A percentile compares a stretch with the other conserved stretches of the same genome.
Evolutionary conservation across 106 monocot species (phyloP).

Genomic region (Amphibolis antarctica): DNA sequence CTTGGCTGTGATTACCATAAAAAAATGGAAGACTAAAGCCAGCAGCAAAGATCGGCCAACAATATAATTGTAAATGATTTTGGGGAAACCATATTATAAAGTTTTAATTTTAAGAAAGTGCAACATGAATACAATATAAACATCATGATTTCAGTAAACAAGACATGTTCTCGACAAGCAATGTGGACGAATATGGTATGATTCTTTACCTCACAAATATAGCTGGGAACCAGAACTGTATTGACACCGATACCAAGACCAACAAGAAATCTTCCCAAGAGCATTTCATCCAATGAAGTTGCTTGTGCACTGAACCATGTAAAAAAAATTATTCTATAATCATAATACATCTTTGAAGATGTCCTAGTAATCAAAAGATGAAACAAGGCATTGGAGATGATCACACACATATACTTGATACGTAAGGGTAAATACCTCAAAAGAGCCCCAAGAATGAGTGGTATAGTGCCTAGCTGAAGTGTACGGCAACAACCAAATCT

Average conservation of each 20-base stretch:
- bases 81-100: too few species aligned
- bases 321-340: neutral
- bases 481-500: constrained; percentile 65
- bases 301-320: constrained; percentile 61
- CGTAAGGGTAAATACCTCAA: constrained; percentile 57
- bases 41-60: too few species aligned
- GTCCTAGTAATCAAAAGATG: neutral
- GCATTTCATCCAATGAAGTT: constrained; percentile 68
- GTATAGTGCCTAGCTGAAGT: constrained; percentile 60
- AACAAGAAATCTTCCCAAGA: constrained; percentile 81
- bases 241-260: constrained; percentile 89
- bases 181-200: neutral
- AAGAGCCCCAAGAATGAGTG: constrained; percentile 72
- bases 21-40: too few species aligned
- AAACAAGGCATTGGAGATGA: neutral
- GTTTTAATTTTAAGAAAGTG: too few species aligned
- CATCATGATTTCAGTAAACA: too few species aligned
- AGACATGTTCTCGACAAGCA: neutral
- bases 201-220: constrained; percentile 66
- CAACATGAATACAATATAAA: too few species aligned
- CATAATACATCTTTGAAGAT: neutral
- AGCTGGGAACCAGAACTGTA: constrained; percentile 75
- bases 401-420: neutral
- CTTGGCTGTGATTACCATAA: too few species aligned
- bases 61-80: too few species aligned